Base-by-base conservation (phyloP, 345 rosid species). In the Populus alba region DNA sequence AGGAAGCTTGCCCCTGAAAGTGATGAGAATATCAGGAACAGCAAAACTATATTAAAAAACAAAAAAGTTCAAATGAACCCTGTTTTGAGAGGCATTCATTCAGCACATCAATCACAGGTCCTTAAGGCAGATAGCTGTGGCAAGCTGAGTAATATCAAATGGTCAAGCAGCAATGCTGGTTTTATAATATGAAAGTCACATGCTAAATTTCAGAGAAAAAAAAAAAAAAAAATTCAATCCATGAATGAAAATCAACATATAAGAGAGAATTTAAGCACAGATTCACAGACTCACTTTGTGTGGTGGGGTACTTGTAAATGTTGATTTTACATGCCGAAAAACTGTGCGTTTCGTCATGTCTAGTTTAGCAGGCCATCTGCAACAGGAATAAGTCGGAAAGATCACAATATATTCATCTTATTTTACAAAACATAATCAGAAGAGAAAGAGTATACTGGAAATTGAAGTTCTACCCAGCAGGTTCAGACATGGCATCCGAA, bases 341-440 rank as follows among this genome's bases (percentile, higher is more conserved):
- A 92, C 98, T 20, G 98, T 92, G 68, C 99, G 95, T 77, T 92
- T 96, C 39, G 92, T 96, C 97, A 96, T 91, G 81, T 96, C 98
- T 75, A 94, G 75, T 88, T 87, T 96, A 59, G 84, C 78, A 65
- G 98, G 99, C 99, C 99, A 96, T 80, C 99, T 94, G 97, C 84
- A 84, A 72, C 81, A 87, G 74, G 39, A 75, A 83, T 74, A 29
- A 81, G 45, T 65, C 37, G 49, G 35, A 49, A 81, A 17, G 37
- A 68, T 70, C 35, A 66, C 72, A 41, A 68, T 62, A 27, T 47
- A 43, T n/a, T 27, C 69, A 39, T 72, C 29, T 59, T 20, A 59
- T 5, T 22, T 25, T 20, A 25, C 13, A 59, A 59, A 2, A 25
- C 29, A 20, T 59, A 77, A 72, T 37, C 57, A 66, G 35, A 73